Conservation (phyloP, 2,329 filamentous ascomycete genomes). For the Dactylonectria macrodidyma region DNA sequence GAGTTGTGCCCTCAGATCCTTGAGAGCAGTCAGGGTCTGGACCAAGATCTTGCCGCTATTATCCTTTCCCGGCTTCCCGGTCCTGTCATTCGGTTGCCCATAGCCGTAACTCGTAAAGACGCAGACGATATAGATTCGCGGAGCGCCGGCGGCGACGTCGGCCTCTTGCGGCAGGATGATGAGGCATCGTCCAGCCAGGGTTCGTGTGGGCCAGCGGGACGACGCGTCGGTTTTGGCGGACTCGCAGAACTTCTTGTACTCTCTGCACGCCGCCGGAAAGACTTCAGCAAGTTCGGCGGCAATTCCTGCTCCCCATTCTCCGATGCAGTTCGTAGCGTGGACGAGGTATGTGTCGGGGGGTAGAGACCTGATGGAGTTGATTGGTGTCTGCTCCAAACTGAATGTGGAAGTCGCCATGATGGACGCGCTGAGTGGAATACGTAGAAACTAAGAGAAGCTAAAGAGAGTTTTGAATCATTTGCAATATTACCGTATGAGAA, state of each 20-base stretch:
- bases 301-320: constrained; percentile 49
- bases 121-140: constrained; percentile 39
- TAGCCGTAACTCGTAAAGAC: constrained; percentile 41
- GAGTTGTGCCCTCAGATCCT: constrained; percentile 29
- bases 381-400: constrained; percentile 22
- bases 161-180: constrained; percentile 48
- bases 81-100: constrained; percentile 31
- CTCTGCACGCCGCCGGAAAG: constrained; percentile 45
- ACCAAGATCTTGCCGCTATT: constrained; percentile 25
- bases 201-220: constrained; percentile 36
- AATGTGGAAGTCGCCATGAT: constrained; percentile 33
- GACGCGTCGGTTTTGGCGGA: constrained; percentile 29
- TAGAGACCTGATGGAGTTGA: constrained; percentile 35
- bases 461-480: neutral
- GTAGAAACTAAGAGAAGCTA: neutral
- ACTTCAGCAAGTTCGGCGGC: constrained; percentile 45
- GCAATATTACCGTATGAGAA: no score
- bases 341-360: constrained; percentile 44
- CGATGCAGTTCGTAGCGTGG: constrained; percentile 52
- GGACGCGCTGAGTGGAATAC: neutral
- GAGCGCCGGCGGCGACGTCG: constrained; percentile 40
- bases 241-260: constrained; percentile 46
- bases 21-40: constrained; percentile 36
- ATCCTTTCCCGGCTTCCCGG: constrained; percentile 38
- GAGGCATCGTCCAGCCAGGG: constrained; percentile 46